Percentiles rank a stretch among this genome's conserved stretches.
These are phyloP conservation scores for Fusarium stilboides DNA, from an alignment of 2,329 filamentous ascomycete genomes.

Conservation along the genomic window DNA sequence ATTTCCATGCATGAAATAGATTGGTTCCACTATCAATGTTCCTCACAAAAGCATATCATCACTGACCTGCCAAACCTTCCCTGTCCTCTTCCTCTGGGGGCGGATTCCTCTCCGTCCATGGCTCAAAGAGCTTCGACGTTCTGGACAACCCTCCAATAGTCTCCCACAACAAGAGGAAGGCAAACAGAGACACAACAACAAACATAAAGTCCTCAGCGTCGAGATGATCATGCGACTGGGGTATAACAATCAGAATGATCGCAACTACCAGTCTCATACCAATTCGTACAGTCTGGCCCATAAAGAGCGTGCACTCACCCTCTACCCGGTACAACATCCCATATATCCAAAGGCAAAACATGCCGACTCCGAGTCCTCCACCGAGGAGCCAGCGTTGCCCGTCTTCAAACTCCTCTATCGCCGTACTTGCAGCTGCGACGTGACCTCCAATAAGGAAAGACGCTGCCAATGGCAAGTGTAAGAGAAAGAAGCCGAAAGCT, in stretches of 20 bases:
- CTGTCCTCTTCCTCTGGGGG: slow-evolving; percentile 48
- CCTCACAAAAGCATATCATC: background rate
- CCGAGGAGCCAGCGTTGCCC: slow-evolving; percentile 64
- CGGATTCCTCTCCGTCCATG: slow-evolving; percentile 51
- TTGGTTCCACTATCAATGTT: background rate
- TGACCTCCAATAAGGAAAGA: slow-evolving; percentile 64
- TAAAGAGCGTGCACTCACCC: slow-evolving; percentile 54
- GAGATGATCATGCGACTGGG: slow-evolving; percentile 54
- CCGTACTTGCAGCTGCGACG: slow-evolving; percentile 59
- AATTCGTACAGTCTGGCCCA: slow-evolving; percentile 55
- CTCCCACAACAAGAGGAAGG: slow-evolving; percentile 61
- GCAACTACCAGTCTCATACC: slow-evolving; percentile 54
- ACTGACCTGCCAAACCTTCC: slow-evolving; percentile 30
- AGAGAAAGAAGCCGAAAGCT: slow-evolving; percentile 61
- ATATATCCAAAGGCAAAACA: slow-evolving; percentile 62
- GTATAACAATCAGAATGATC: slow-evolving; percentile 55
- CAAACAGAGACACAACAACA: slow-evolving; percentile 61
- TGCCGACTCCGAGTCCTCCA: slow-evolving; percentile 61
- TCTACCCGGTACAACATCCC: slow-evolving; percentile 59
- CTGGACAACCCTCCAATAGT: slow-evolving; percentile 56
- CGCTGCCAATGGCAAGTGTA: slow-evolving; percentile 62
- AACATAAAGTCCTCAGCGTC: slow-evolving; percentile 56
- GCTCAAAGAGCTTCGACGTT: slow-evolving; percentile 53
- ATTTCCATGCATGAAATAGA: slow-evolving; percentile 1
- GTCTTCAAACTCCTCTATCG: slow-evolving; percentile 57